A percentile compares a stretch with the other conserved stretches of the same genome.
Evolutionary conservation across 1,284 basidiomycete genomes (phyloP).

Genomic region (Taiwanofungus camphoratus): DNA sequence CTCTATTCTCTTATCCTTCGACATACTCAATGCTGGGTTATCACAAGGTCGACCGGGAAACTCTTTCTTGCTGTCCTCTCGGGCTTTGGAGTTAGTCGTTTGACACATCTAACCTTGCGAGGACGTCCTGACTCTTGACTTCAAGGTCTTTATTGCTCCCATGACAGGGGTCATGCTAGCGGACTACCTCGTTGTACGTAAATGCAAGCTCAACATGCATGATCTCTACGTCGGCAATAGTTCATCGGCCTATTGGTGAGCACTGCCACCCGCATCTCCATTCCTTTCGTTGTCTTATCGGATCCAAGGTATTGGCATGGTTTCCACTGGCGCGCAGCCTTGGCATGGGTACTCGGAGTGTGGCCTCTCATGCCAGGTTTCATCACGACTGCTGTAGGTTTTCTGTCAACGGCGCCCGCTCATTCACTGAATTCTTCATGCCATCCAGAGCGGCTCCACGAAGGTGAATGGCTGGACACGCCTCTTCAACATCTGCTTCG

Average conservation of each 20-base stretch:
- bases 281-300: neutral
- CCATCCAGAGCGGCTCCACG: neutral
- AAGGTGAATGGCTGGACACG: constrained; percentile 6
- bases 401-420: too few species aligned
- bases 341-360: constrained; percentile 6
- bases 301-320: constrained; percentile 6
- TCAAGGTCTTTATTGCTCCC: constrained; percentile 4
- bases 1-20: neutral
- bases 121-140: neutral
- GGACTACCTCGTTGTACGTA: constrained; percentile 7
- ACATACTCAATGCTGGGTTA: neutral
- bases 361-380: constrained; percentile 7
- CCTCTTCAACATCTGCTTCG: constrained; percentile 7
- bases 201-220: constrained; percentile 5
- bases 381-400: constrained; percentile 9
- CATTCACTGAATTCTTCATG: too few species aligned
- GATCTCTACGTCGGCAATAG: constrained; percentile 7
- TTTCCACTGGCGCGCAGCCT: constrained; percentile 7
- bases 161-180: constrained; percentile 7
- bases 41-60: too few species aligned
- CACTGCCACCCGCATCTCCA: neutral
- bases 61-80: neutral
- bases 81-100: constrained; percentile 5
- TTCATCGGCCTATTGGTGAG: constrained; percentile 5
- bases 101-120: neutral